Percentiles rank a stretch among this genome's conserved stretches.
Evolutionary conservation across 257 asterid species (phyloP).

Genomic region (Penstemon newberryi): DNA sequence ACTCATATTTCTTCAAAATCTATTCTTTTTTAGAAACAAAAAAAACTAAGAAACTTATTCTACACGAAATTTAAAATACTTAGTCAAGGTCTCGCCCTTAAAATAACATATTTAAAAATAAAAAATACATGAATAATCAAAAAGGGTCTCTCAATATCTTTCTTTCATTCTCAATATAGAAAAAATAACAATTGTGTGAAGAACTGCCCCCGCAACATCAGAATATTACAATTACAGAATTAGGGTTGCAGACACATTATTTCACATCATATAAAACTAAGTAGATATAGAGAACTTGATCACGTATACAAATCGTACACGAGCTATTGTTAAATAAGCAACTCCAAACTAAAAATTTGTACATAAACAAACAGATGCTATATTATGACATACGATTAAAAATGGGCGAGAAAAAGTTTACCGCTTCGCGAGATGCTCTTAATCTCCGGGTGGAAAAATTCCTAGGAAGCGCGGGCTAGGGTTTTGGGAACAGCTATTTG

Average conservation of each 20-base stretch:
- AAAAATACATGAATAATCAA: neutral
- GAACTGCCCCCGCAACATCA: constrained; percentile 4
- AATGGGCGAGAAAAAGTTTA: constrained; percentile 13
- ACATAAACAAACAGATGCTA: neutral
- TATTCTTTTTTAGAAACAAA: too few relatives aligned
- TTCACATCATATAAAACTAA: neutral
- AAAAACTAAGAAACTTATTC: neutral
- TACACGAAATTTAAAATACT: neutral
- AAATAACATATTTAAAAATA: neutral
- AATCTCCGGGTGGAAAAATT: neutral
- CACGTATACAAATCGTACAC: neutral
- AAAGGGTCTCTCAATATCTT: neutral
- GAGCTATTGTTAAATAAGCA: neutral
- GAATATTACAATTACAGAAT: constrained; percentile 3
- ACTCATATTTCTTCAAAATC: neutral
- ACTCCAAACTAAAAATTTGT: neutral
- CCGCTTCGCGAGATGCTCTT: constrained; percentile 28
- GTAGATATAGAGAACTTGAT: neutral
- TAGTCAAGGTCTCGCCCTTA: neutral
- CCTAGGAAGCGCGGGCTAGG: constrained; percentile 32
- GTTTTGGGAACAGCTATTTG: constrained; percentile 9
- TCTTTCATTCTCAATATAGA: neutral
- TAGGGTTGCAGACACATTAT: constrained; percentile 14
- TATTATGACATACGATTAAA: neutral
- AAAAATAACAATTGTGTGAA: neutral